Evolutionary conservation across 768 basidiomycete genomes (phyloP), one percentile per base, ranked within the genome.

Genomic region (Termitomyces sp.): DNA sequence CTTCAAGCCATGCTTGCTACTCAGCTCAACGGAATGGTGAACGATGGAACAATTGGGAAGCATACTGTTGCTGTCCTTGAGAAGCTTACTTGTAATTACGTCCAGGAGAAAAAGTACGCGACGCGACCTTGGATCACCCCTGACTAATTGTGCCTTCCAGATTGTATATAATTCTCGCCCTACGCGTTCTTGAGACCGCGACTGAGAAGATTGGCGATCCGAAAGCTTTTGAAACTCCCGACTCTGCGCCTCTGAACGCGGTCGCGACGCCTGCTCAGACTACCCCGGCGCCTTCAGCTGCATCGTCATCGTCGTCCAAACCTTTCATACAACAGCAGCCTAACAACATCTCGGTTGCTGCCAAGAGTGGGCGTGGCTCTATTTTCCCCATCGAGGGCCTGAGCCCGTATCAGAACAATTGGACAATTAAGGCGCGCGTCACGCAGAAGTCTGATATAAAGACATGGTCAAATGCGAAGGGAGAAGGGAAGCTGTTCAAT

Each of bases 361-460:
- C 17, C n/a, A 66, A 66, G 57, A 57, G 46, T 58, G 67, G 67
- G n/a, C 74, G 72, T 34, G 70, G 66, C 49, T 71, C 73, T 23
- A 72, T 78, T 17, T 80, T 87, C 71, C 96, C 95, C 2, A 98
- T 99, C 62, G 96, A 97, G 68, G 90, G 87, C 5, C 82, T 98
- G 44, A 95, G 90, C 66, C 96, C 96, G 9, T 98, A 98, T 65
- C 94, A 97, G 72, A 98, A 96, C 75, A 92, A 92, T 71, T 99
- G 97, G 97, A 95, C 92, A 10, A 96, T 98, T 78, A 95, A 94
- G 69, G 96, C 92, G 29, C 88, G 92, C 41, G 92, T 98, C 48
- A 90, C 86, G 12, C 83, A 90, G 60, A 98, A 96, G 71, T 84
- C 84, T 1, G 97, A 98, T 0, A 85, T 98, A 66, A 88, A 83